A percentile compares a stretch with the other conserved stretches of the same genome.
These are phyloP conservation scores for Claviceps arundinis DNA, from an alignment of 2,329 filamentous ascomycete species.

Conservation along the genomic window DNA sequence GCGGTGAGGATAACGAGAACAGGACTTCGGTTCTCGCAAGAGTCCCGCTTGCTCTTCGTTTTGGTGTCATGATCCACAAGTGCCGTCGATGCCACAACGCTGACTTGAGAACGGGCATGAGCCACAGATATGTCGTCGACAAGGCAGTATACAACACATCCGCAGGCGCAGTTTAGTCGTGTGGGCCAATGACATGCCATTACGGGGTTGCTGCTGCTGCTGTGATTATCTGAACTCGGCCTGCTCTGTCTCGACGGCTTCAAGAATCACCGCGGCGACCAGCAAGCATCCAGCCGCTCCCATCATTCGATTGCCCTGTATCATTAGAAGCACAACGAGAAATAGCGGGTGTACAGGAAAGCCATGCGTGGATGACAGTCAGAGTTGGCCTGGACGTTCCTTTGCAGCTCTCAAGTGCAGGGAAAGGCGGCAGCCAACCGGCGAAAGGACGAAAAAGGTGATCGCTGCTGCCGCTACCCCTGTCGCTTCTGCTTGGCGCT, in stretches of 20 bases:
- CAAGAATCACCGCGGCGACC: slow-evolving; percentile 67
- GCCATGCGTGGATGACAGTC: slow-evolving; percentile 87
- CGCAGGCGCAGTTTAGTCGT: too few species aligned
- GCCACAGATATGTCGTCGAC: too few species aligned
- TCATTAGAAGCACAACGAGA: too few species aligned
- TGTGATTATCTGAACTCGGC: slow-evolving; percentile 35
- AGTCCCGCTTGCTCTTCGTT: too few species aligned
- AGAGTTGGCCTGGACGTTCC: slow-evolving; percentile 82
- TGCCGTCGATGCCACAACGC: too few species aligned
- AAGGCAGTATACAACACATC: too few species aligned
- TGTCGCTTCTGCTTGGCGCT: slow-evolving; percentile 24
- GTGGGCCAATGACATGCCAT: too few species aligned
- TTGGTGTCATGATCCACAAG: too few species aligned
- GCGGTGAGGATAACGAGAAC: too few species aligned
- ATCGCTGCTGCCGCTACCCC: background rate
- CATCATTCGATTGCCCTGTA: slow-evolving; percentile 43
- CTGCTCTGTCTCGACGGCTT: slow-evolving; percentile 71
- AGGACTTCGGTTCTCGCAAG: too few species aligned
- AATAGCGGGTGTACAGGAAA: slow-evolving; percentile 76
- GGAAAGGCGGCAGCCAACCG: slow-evolving; percentile 37
- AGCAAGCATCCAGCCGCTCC: slow-evolving; percentile 74
- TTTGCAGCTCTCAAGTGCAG: slow-evolving; percentile 72
- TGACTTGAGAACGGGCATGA: too few species aligned
- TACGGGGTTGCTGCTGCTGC: slow-evolving; percentile 22
- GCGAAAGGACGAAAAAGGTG: slow-evolving; percentile 26